A percentile compares a stretch with the other conserved stretches of the same genome.
Evolutionary conservation across 2,329 filamentous ascomycete species (phyloP).

Genomic region (Microsporum ferrugineum): DNA sequence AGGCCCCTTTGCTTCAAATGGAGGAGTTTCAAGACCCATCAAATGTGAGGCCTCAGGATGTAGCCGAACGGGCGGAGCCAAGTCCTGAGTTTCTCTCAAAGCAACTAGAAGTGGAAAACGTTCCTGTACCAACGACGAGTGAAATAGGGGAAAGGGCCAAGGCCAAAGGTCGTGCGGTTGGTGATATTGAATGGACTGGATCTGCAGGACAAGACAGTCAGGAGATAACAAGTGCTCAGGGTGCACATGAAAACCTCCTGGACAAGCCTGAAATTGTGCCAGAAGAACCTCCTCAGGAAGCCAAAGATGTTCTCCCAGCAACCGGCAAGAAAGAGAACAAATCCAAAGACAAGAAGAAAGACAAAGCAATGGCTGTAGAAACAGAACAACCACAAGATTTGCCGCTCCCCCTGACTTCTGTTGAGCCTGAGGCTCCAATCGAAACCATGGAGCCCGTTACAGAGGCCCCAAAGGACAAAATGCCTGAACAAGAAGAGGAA

Average conservation of each 20-base stretch:
- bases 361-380: not conserved
- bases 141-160: constrained; percentile 3
- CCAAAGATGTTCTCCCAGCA: not conserved
- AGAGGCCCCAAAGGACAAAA: not conserved
- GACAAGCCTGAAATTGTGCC: not conserved
- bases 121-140: not conserved
- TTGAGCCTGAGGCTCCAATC: not conserved
- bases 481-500: not conserved
- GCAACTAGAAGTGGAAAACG: not conserved
- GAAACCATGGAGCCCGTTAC: too few relatives aligned
- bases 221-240: not conserved
- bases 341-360: not conserved
- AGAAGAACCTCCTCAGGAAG: not conserved
- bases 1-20: not conserved
- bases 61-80: not conserved
- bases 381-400: not conserved
- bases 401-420: not conserved
- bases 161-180: not conserved
- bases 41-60: not conserved
- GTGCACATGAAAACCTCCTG: not conserved
- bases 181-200: not conserved
- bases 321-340: not conserved
- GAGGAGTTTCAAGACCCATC: not conserved
- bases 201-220: not conserved
- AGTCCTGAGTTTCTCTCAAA: not conserved